Conservation (phyloP, 805 yeast genomes). For the Pichia cabralensis region DNA sequence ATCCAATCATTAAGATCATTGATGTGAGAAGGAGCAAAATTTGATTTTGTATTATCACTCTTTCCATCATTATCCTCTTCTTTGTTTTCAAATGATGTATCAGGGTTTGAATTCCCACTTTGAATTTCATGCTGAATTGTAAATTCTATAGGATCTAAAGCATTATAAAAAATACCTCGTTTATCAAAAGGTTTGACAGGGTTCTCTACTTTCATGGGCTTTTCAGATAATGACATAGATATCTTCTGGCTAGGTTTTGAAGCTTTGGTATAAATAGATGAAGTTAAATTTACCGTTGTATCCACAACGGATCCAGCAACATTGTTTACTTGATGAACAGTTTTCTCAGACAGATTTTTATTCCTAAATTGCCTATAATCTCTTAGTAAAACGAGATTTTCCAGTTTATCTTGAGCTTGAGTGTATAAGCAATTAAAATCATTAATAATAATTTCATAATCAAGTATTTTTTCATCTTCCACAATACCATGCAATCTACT, state of each 20-base stretch:
- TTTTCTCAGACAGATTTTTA: conserved; percentile 27
- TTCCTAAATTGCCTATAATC: conserved; percentile 29
- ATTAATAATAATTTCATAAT: conserved; percentile 27
- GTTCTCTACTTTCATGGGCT: conserved; percentile 25
- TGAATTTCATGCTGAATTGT: too few relatives aligned
- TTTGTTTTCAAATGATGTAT: too few relatives aligned
- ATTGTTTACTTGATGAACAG: conserved; percentile 16
- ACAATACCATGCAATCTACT: conserved; percentile 25
- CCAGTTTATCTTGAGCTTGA: conserved; percentile 29
- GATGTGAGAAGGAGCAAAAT: too few relatives aligned
- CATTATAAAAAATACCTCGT: conserved; percentile 25
- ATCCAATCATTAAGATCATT: conserved; percentile 14
- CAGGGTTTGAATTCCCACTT: too few relatives aligned
- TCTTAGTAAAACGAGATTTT: conserved; percentile 28
- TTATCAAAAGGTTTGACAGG: conserved; percentile 26
- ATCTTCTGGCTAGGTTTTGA: conserved; percentile 23
- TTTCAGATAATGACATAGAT: conserved; percentile 12
- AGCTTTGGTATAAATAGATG: conserved; percentile 24
- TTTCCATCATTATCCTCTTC: too few relatives aligned
- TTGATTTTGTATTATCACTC: too few relatives aligned
- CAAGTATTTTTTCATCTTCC: conserved; percentile 3
- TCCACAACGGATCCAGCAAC: conserved; percentile 21
- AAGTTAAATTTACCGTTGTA: conserved; percentile 22
- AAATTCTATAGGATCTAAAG: conserved; percentile 22
- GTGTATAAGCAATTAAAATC: conserved; percentile 30